Conservation (phyloP, 176 grass and related monocot genomes). For the Tuctoria greenei region DNA sequence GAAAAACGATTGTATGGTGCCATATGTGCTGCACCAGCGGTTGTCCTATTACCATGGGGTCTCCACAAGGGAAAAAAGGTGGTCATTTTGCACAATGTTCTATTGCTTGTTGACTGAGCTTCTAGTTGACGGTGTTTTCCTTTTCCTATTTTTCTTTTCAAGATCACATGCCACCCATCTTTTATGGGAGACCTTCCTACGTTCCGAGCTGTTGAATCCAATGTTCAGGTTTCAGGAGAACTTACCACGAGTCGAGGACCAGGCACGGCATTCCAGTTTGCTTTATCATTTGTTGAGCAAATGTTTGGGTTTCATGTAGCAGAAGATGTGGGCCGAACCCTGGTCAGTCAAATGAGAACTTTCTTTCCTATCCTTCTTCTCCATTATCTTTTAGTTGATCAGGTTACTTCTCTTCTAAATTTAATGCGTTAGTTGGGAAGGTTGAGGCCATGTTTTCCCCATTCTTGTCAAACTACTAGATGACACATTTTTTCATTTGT, state of each 20-base stretch:
- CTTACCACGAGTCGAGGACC: conserved; percentile 89
- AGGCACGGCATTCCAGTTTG: conserved; percentile 81
- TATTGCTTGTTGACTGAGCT: not conserved
- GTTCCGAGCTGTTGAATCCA: conserved; percentile 81
- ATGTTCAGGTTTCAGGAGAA: conserved; percentile 79
- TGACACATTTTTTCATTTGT: not conserved
- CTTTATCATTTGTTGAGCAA: conserved; percentile 84
- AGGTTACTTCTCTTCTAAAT: not conserved
- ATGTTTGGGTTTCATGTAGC: conserved; percentile 62
- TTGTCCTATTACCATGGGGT: conserved; percentile 84
- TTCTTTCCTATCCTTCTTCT: conserved; percentile 8
- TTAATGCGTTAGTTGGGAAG: not conserved
- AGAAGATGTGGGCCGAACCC: conserved; percentile 50
- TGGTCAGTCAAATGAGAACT: conserved; percentile 51
- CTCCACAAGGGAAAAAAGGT: conserved; percentile 86
- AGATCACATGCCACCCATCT: conserved; percentile 94
- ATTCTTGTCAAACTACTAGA: not conserved
- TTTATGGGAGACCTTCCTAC: conserved; percentile 82
- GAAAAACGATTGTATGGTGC: conserved; percentile 84
- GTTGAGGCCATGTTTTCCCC: not conserved
- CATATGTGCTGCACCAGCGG: conserved; percentile 81
- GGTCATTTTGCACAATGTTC: conserved; percentile 23
- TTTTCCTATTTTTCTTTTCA: conserved; percentile 31
- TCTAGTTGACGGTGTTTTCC: conserved; percentile 13
- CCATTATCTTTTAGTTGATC: conserved; percentile 16